Percentiles rank a stretch among this genome's conserved stretches.
phyloP scores from a whole-genome alignment of 306 rosid species.

The Senna tora region DNA sequence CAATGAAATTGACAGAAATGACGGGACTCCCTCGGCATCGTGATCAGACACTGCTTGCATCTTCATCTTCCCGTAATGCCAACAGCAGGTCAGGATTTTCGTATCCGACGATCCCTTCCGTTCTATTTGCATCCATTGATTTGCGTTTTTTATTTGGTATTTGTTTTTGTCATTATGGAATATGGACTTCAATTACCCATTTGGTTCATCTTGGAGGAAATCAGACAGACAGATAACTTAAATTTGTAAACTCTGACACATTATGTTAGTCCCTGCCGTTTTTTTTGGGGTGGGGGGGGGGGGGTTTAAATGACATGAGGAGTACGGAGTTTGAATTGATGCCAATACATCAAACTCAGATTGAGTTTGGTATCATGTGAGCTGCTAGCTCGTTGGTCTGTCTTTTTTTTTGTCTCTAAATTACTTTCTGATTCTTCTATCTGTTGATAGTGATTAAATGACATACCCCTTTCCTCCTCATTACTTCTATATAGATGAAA shows the following conservation, averaged over 20 bases:
- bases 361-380: not conserved
- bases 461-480: not conserved
- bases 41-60: conserved; percentile 38
- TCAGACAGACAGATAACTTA: not conserved
- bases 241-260: conserved; percentile 16
- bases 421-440: conserved; percentile 5
- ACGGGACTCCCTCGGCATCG: conserved; percentile 32
- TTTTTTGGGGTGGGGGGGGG: not conserved
- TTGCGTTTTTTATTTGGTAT: not conserved
- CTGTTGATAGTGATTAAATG: not conserved
- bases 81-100: conserved; percentile 45
- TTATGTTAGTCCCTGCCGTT: not conserved
- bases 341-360: not conserved
- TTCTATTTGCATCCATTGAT: not conserved
- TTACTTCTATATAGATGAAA: conserved; percentile 2
- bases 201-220: conserved; percentile 11
- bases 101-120: not conserved
- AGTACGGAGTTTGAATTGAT: not conserved
- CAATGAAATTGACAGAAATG: conserved; percentile 34
- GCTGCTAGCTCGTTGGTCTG: not conserved
- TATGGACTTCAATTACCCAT: conserved; percentile 17
- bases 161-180: conserved; percentile 1
- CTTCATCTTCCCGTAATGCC: conserved; percentile 40
- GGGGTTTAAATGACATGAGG: not conserved
- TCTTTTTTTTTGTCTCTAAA: not conserved